Base-by-base conservation (phyloP, 352 stramenopile genomes). In the Globisporangium orthogonon region DNA sequence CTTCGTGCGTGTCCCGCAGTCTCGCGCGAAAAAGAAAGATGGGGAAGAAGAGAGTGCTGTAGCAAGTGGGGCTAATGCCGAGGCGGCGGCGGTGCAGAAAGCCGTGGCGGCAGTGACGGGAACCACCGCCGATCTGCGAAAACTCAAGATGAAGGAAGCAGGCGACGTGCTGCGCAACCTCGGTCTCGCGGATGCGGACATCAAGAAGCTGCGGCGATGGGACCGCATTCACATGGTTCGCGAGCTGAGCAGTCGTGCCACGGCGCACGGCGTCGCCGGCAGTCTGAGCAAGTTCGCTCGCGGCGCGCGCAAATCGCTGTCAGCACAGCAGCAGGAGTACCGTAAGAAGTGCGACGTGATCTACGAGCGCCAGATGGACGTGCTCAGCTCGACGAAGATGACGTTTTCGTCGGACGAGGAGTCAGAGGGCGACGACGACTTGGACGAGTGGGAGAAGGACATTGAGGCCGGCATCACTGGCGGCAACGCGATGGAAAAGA, bases 61-160 rank as follows among this genome's bases (percentile, higher is more conserved):
- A 10, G 7, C 15, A 18, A 6, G 50, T 30, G 31, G 28, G 3
- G 6, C 69, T 17, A 79, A 62, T 29, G 75, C 78, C 0, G 79
- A 89, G 52, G 70, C 74, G 49, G 69, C 78, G 15, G 81, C 76
- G 29, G 80, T 94, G 10, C 75, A 89, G 61, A 91, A 91, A 53
- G 80, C 81, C 1, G 76, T 91, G 0, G 84, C 84, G 11, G 78
- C 82, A 0, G 76, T 94, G 9, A 94, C 84, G 6, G 84, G 84
- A 50, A 94, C 84, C 6, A 91, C 84, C 29, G 84, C 84, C 9
- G 84, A 94, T 81, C 65, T 94, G 55, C 79, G 83, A 49, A 91
- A 91, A 55, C 69, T 94, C 15, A 94, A 88, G 62, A 94, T 94
- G 83, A 94, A 91, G 55, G 81, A 91, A 50, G 76, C 80, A 30